Conservation (phyloP, 2,329 filamentous ascomycete species). For the Aureobasidium leucospermi region DNA sequence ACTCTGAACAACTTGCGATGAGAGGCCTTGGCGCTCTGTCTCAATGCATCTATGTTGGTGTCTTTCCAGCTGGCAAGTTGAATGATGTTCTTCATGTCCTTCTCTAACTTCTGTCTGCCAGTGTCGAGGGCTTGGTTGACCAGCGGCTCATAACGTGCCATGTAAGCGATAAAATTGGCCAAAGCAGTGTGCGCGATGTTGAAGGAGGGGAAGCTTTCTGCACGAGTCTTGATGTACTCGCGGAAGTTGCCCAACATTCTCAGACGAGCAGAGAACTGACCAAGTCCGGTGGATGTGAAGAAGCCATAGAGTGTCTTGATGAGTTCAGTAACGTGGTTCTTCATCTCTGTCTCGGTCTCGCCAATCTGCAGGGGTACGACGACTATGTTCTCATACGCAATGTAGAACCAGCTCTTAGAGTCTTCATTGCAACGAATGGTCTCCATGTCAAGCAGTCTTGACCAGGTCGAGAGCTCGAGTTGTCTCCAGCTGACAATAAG, state of each 20-base stretch:
- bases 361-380: slow-evolving; percentile 61
- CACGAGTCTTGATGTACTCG: slow-evolving; percentile 57
- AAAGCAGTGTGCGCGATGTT: slow-evolving; percentile 56
- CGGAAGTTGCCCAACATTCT: slow-evolving; percentile 56
- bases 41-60: slow-evolving; percentile 82
- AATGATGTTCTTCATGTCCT: slow-evolving; percentile 86
- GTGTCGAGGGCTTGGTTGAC: slow-evolving; percentile 59
- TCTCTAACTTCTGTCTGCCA: slow-evolving; percentile 72
- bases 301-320: slow-evolving; percentile 73
- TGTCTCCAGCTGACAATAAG: slow-evolving; percentile 84
- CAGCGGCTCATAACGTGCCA: slow-evolving; percentile 59
- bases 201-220: slow-evolving; percentile 43
- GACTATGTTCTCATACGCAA: slow-evolving; percentile 86
- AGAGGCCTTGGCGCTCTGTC: slow-evolving; percentile 81
- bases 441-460: slow-evolving; percentile 79
- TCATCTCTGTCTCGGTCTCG: background rate
- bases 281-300: slow-evolving; percentile 69
- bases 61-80: slow-evolving; percentile 96
- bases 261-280: slow-evolving; percentile 68
- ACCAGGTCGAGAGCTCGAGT: slow-evolving; percentile 87
- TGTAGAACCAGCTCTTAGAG: slow-evolving; percentile 90
- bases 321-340: slow-evolving; percentile 33
- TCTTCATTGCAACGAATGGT: slow-evolving; percentile 65
- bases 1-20: slow-evolving; percentile 89
- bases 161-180: slow-evolving; percentile 70